phyloP scores from a whole-genome alignment of 1,284 basidiomycete species.

The Trichosporon sp. region DNA sequence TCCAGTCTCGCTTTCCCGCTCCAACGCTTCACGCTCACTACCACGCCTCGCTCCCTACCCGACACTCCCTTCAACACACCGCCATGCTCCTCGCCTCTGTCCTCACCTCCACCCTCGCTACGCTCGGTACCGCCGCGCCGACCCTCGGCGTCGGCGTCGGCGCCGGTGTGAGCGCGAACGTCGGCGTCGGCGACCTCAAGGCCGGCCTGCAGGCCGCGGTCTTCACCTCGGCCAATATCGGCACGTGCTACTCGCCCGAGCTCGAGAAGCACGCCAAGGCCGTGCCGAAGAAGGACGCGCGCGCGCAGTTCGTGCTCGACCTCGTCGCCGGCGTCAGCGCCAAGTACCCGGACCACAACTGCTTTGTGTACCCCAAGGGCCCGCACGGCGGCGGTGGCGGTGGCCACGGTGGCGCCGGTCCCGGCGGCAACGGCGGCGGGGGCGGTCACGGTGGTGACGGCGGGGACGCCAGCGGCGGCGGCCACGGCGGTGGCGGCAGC shows the following conservation, averaged over 20 bases:
- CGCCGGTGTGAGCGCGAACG: neutral
- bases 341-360: neutral
- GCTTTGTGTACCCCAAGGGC: neutral
- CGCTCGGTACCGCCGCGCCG: neutral
- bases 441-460: too few species aligned
- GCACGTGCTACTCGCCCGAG: neutral
- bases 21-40: neutral
- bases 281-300: neutral
- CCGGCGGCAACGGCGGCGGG: too few species aligned
- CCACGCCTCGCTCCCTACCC: too few species aligned
- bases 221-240: neutral
- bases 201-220: neutral
- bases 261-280: neutral
- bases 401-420: too few species aligned
- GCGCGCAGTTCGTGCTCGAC: neutral
- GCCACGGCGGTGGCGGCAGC: too few species aligned
- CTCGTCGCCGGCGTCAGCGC: neutral
- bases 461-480: too few species aligned
- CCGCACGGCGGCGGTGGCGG: too few species aligned
- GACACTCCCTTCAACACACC: too few species aligned
- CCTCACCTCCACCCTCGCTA: neutral
- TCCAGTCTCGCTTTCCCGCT: neutral
- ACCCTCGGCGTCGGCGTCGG: neutral
- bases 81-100: neutral
- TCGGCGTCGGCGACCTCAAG: neutral